phyloP scores from a whole-genome alignment of 176 grass and related monocot species.

The Musa acuminata region DNA sequence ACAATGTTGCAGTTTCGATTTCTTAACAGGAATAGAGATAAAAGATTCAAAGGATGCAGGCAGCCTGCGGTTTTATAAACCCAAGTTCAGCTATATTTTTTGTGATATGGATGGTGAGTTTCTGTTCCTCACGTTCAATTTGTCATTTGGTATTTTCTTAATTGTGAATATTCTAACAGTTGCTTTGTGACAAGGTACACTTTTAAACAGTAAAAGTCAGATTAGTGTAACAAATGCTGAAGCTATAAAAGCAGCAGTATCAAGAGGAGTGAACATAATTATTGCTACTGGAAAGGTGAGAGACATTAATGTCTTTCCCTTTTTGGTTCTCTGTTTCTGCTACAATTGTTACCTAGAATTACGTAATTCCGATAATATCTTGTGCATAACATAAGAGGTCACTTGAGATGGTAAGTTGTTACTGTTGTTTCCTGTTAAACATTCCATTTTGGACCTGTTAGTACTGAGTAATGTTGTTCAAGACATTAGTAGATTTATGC shows the following conservation, averaged over 20 bases:
- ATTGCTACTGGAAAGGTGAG: conserved; percentile 94
- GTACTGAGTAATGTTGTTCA: not conserved
- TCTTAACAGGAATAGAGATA: conserved; percentile 60
- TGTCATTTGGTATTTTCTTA: conserved; percentile 16
- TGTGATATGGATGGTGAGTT: conserved; percentile 95
- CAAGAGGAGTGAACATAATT: conserved; percentile 83
- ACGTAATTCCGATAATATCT: not conserved
- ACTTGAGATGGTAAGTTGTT: not conserved
- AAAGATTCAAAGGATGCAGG: conserved; percentile 48
- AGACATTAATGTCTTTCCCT: not conserved
- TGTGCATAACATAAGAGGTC: not conserved
- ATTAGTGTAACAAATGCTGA: conserved; percentile 63
- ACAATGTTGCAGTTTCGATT: conserved; percentile 43
- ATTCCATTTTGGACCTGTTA: not conserved
- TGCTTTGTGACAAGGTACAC: conserved; percentile 56
- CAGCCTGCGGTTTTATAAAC: conserved; percentile 86
- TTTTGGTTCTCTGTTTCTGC: not conserved
- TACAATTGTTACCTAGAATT: too few species aligned
- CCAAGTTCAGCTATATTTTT: conserved; percentile 91
- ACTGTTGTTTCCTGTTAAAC: not conserved
- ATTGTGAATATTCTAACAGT: conserved; percentile 16
- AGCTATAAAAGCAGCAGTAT: conserved; percentile 78
- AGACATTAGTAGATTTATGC: not conserved
- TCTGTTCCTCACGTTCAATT: conserved; percentile 10
- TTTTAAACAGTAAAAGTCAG: conserved; percentile 93